These are phyloP conservation scores for Botrytis fabae DNA, from an alignment of 2,329 filamentous ascomycete species.

Conservation along the genomic window DNA sequence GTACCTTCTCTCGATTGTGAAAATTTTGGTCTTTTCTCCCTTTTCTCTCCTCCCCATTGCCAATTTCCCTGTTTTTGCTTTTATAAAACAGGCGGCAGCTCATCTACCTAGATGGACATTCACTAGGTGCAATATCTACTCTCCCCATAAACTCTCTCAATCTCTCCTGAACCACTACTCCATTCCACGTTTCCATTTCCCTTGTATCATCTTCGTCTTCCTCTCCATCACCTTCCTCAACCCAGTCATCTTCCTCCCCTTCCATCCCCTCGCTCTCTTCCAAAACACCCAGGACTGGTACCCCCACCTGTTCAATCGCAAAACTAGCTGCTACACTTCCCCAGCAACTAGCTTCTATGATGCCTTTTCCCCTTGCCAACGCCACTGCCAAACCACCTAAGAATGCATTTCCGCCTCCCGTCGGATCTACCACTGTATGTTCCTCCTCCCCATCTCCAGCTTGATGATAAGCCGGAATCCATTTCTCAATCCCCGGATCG, in stretches of 20 bases:
- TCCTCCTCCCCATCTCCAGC: slow-evolving; percentile 17
- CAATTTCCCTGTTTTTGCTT: neutral
- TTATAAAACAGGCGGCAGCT: neutral
- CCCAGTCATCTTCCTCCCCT: slow-evolving; percentile 31
- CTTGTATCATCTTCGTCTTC: slow-evolving; percentile 42
- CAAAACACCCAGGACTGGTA: slow-evolving; percentile 59
- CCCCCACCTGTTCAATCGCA: slow-evolving; percentile 90
- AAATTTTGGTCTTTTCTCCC: neutral
- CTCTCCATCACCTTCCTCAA: slow-evolving; percentile 45
- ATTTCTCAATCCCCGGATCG: slow-evolving; percentile 57
- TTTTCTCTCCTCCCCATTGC: neutral
- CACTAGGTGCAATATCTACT: neutral
- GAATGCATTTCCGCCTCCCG: slow-evolving; percentile 91
- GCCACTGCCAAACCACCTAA: slow-evolving; percentile 62
- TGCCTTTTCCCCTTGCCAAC: slow-evolving; percentile 57
- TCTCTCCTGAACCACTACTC: slow-evolving; percentile 53
- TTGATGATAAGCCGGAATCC: slow-evolving; percentile 76
- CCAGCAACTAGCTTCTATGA: slow-evolving; percentile 74
- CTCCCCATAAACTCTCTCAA: slow-evolving; percentile 49
- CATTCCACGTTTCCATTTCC: slow-evolving; percentile 60
- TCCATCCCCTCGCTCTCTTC: slow-evolving; percentile 50
- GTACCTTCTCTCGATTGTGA: neutral
- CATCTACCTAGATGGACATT: slow-evolving; percentile 9
- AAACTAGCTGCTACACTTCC: slow-evolving; percentile 85
- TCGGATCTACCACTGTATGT: slow-evolving; percentile 75